These are phyloP conservation scores for Trichophyton schoenleinii DNA, from an alignment of 2,329 filamentous ascomycete genomes.

Conservation along the genomic window DNA sequence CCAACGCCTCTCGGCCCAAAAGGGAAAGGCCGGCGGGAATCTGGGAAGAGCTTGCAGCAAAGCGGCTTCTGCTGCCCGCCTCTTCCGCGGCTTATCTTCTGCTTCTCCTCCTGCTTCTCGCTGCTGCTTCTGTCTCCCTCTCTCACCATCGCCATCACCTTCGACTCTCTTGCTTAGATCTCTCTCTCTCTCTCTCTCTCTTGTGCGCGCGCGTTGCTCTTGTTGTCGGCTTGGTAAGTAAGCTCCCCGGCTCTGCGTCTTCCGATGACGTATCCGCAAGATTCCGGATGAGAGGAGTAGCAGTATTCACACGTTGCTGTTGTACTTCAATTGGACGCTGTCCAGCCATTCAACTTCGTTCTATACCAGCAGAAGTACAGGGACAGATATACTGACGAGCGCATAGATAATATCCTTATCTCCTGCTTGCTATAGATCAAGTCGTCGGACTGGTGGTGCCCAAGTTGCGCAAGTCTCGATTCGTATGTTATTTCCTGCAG, in stretches of 20 bases:
- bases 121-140: not conserved
- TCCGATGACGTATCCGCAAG: not conserved
- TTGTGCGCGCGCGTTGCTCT: not conserved
- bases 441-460: not conserved
- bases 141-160: not conserved
- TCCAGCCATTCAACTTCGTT: not conserved
- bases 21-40: conserved; percentile 2
- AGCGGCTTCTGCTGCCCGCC: not conserved
- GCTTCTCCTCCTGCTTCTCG: not conserved
- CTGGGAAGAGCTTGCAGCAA: not conserved
- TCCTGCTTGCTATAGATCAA: not conserved
- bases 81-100: not conserved
- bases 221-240: not conserved
- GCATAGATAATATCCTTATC: not conserved
- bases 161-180: not conserved
- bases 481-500: not conserved
- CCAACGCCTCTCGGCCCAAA: conserved; percentile 4
- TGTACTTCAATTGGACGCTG: not conserved
- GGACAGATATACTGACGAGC: not conserved
- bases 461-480: not conserved
- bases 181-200: not conserved
- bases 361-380: not conserved
- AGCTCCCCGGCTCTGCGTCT: not conserved
- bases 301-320: not conserved
- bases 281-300: not conserved